Evolutionary conservation across 2,329 filamentous ascomycete species (phyloP).

Genomic region (Pyricularia sp.): DNA sequence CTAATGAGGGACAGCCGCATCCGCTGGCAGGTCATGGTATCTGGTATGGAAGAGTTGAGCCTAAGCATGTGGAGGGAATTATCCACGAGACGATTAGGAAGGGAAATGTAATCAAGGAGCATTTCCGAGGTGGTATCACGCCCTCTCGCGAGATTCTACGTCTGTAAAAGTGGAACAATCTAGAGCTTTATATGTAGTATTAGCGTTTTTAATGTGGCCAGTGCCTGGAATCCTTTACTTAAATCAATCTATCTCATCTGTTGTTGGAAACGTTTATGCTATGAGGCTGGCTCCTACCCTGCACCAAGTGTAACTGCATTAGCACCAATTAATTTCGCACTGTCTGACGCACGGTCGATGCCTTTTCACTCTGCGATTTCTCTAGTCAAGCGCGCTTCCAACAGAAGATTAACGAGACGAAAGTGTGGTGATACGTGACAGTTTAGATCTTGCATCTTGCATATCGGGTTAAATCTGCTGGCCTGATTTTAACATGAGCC

Average conservation of each 20-base stretch:
- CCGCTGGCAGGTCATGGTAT: conserved; percentile 58
- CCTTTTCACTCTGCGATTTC: background rate
- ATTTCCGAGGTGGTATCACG: conserved; percentile 59
- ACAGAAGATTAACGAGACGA: background rate
- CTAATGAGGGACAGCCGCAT: conserved; percentile 32
- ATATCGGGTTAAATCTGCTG: background rate
- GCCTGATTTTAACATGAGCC: background rate
- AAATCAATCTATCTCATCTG: background rate
- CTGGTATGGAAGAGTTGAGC: conserved; percentile 72
- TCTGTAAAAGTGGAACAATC: background rate
- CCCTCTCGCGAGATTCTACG: conserved; percentile 33
- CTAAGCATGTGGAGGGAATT: conserved; percentile 63
- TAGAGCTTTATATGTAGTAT: background rate
- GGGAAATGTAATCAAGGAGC: conserved; percentile 54
- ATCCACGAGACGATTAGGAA: conserved; percentile 55
- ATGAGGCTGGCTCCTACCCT: background rate
- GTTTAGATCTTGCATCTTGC: background rate
- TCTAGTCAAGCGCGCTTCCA: background rate
- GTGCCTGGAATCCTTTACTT: background rate
- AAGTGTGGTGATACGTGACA: background rate
- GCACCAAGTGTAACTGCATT: background rate
- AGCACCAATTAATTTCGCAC: background rate
- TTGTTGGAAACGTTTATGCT: background rate
- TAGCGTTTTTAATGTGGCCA: background rate
- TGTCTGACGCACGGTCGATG: background rate